Evolutionary conservation across 768 basidiomycete genomes (phyloP).

Genomic region (Auriscalpium vulgare): DNA sequence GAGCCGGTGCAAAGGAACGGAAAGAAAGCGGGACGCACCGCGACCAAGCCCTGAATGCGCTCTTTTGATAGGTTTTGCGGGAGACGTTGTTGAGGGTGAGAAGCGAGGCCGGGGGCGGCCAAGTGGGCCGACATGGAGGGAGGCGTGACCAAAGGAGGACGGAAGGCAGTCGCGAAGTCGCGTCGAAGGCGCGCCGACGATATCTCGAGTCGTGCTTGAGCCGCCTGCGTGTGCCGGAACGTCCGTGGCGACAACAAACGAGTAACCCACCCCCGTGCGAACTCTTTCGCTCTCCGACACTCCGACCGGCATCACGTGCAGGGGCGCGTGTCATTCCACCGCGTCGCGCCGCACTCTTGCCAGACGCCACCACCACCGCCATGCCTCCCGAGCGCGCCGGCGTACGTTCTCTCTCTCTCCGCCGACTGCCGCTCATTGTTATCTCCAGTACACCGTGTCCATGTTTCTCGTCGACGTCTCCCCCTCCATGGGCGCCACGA

Average conservation of each 20-base stretch:
- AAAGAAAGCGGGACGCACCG: conserved; percentile 13
- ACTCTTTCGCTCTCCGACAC: conserved; percentile 4
- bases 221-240: not conserved
- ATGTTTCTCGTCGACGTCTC: conserved; percentile 89
- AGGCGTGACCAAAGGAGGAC: not conserved
- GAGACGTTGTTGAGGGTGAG: conserved; percentile 15
- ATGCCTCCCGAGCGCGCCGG: conserved; percentile 81
- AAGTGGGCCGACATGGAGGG: conserved; percentile 8
- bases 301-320: conserved; percentile 1
- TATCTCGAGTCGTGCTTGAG: not conserved
- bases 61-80: conserved; percentile 12
- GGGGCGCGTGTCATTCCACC: conserved; percentile 7
- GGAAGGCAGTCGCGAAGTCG: not conserved
- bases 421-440: conserved; percentile 7
- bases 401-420: conserved; percentile 35
- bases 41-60: conserved; percentile 21
- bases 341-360: conserved; percentile 6
- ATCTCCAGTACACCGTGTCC: conserved; percentile 66
- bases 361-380: conserved; percentile 17
- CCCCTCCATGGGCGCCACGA: conserved; percentile 67
- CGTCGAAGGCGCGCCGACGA: not conserved
- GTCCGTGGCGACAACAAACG: not conserved
- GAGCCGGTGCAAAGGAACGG: not conserved
- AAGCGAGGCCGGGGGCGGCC: conserved; percentile 21
- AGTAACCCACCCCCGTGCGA: not conserved